Base-by-base conservation (phyloP, 176 grass and related monocot species). In the Oryza officinalis region DNA sequence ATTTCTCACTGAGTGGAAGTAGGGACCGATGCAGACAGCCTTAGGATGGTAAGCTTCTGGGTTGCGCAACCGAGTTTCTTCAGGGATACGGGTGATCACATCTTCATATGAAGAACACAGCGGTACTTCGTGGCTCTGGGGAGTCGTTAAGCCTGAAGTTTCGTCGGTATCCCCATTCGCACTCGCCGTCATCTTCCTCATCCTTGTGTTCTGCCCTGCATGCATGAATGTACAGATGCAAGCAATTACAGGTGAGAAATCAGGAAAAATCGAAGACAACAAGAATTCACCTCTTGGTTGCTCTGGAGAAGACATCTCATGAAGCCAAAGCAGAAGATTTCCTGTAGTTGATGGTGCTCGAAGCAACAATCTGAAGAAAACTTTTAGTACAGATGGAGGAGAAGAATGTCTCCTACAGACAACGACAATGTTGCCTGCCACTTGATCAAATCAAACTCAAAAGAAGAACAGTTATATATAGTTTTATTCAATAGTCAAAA, bases 231-330 rank as follows among this genome's bases (percentile, higher is more conserved):
- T 26, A 3, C 27, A 71, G 27, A 15, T 37, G 37, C 38, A 67
- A 84, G 75, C 20, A 74, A 49, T 14, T 67, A 75, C n/a, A 84
- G 15, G n/a, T 89, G 63, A 85, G 3, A 37, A 74, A 46, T 68
- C 37, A 74, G 47, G 59, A 47, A 72, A 73, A 75, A 76, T 8
- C 38, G 11, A 46, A 41, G n/a, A 69, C 10, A 75, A 41, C 11
- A 85, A 28, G 25, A 75, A 89, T 70, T 76, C 28, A 85, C 76
- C 76, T 79, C 67, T 85, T 74, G 22, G 33, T 67, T 84, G 46
- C 68, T 80, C 46, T 45, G 69, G 9, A 67, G 35, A 79, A 79
- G 81, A 75, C 14, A 23, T 46, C 44, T 46, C 33, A 38, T 11
- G 59, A 76, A 6, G 77, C 44, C 38, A 27, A 74, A 76, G 38